Evolutionary conservation across 352 stramenopile species (phyloP).

Genomic region (Globisporangium radiosum): DNA sequence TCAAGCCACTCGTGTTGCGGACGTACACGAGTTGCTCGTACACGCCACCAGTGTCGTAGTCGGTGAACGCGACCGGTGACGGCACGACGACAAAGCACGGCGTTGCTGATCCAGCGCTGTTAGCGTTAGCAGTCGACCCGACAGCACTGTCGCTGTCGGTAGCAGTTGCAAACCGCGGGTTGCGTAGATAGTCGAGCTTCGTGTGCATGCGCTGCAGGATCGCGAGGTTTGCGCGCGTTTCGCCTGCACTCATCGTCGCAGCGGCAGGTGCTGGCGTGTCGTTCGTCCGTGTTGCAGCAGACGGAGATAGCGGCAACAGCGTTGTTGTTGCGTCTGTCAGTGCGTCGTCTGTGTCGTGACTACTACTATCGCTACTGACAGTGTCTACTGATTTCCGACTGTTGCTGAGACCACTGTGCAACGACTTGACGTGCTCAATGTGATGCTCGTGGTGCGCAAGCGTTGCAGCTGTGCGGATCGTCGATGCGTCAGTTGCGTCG

Average conservation of each 20-base stretch:
- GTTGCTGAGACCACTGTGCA: conserved; percentile 1
- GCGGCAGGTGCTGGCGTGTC: not conserved
- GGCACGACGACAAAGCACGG: conserved; percentile 45
- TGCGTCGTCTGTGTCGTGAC: not conserved
- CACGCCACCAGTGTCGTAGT: conserved; percentile 66
- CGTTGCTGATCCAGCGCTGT: not conserved
- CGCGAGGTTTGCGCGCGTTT: conserved; percentile 52
- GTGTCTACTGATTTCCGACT: not conserved
- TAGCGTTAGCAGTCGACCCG: not conserved
- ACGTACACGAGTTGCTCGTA: conserved; percentile 70
- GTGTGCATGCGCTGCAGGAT: conserved; percentile 76
- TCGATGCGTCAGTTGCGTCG: conserved; percentile 34
- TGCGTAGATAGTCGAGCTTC: conserved; percentile 68
- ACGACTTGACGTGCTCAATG: conserved; percentile 38
- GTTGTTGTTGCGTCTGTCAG: not conserved
- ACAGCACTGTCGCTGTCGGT: not conserved
- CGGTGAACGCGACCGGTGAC: conserved; percentile 50
- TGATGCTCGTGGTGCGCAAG: conserved; percentile 30
- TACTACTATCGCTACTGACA: not conserved
- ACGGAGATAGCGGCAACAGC: too few species aligned
- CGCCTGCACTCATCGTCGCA: conserved; percentile 35
- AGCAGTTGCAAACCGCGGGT: conserved; percentile 36
- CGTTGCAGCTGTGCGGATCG: conserved; percentile 43
- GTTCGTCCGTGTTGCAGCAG: not conserved
- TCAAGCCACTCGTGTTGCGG: conserved; percentile 50